These are phyloP conservation scores for Backusella macrospora DNA, from an alignment of 192 early-diverging fungal species.

Conservation along the genomic window DNA sequence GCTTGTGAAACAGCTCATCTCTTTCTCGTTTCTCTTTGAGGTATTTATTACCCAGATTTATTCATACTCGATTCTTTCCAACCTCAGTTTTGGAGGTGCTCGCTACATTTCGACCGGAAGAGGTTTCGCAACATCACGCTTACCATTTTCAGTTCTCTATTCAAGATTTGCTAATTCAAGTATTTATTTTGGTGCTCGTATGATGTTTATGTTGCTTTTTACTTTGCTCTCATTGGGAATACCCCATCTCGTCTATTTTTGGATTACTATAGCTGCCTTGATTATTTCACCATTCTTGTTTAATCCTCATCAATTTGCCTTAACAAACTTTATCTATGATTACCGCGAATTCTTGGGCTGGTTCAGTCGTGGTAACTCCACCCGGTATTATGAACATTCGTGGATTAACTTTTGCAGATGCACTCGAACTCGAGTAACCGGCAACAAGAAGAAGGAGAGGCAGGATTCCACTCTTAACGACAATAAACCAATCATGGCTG, in stretches of 20 bases:
- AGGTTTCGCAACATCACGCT: slow-evolving; percentile 70
- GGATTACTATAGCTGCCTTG: slow-evolving; percentile 66
- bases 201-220: slow-evolving; percentile 64
- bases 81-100: slow-evolving; percentile 70
- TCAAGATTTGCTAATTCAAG: slow-evolving; percentile 65
- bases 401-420: slow-evolving; percentile 69
- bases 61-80: slow-evolving; percentile 66
- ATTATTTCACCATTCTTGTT: slow-evolving; percentile 71
- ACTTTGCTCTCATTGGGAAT: slow-evolving; percentile 59
- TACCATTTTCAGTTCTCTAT: slow-evolving; percentile 65
- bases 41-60: slow-evolving; percentile 74
- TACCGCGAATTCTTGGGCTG: slow-evolving; percentile 69
- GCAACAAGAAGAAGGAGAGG: slow-evolving; percentile 60
- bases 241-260: slow-evolving; percentile 67
- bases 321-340: slow-evolving; percentile 68
- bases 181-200: slow-evolving; percentile 67
- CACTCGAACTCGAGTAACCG: slow-evolving; percentile 60
- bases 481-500: slow-evolving; percentile 43
- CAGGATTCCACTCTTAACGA: slow-evolving; percentile 31
- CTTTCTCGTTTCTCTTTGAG: slow-evolving; percentile 71
- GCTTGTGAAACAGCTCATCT: slow-evolving; percentile 66
- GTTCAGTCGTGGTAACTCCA: slow-evolving; percentile 64
- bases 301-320: slow-evolving; percentile 75
- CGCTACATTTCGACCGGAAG: slow-evolving; percentile 73
- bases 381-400: slow-evolving; percentile 57